Evolutionary conservation across 192 early-diverging fungal genomes (phyloP), one percentile per base, ranked within the genome.

Genomic region (Coemansia pectinata): DNA sequence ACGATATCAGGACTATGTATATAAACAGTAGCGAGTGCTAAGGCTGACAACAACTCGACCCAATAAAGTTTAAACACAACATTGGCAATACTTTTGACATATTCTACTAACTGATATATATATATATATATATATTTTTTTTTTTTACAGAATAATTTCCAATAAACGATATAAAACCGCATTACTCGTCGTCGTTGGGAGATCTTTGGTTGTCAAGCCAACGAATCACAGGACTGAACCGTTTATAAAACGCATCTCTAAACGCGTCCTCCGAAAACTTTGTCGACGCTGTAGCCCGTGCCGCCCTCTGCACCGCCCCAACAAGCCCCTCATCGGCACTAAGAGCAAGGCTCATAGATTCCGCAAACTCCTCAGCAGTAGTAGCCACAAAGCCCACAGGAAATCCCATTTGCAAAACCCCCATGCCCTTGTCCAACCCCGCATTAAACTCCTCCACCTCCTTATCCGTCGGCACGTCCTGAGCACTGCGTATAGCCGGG

Each of bases 251-350:
- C 0, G 57, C 79, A 11, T 36, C 17, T 67, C 70, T 63, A 72
- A 92, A 93, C 0, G 85, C 74, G 5, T 71, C 68, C 29, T 91
- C 93, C 2, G 93, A 94, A 65, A 96, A 96, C 58, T 87, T 83
- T 25, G 89, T 84, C 3, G 72, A 67, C 8, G 90, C 93, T 50
- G 84, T 76, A 14, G 70, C 77, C 29, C 93, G 81, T 0, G 93
- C 95, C 50, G 84, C 86, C 10, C 67, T 70, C 27, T 85, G 84
- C 63, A 96, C 87, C 3, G 76, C 48, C 0, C 76, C 74, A 11
- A 80, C 67, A 5, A 92, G 64, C 4, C 76, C 48, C 15, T 88
- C 65, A 5, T 76, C 81, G 9, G 73, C 79, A 9, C 70, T 34
- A 17, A 96, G 65, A 8, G 83, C 83, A 9, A 67, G n/a, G 0